Conservation (phyloP, 306 rosid species). For the Gastrolobium villosum region DNA sequence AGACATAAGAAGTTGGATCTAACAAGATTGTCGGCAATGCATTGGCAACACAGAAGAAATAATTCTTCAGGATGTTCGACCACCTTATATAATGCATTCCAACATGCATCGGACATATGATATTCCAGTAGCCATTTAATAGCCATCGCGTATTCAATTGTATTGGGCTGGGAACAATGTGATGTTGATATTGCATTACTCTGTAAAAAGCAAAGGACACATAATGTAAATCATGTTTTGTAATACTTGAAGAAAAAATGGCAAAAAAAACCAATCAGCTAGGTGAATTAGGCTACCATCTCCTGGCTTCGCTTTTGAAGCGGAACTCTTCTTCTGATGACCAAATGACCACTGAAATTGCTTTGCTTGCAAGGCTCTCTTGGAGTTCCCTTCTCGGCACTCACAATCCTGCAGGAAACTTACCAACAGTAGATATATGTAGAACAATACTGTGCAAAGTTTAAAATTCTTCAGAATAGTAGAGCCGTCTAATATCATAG, state of each 20-base stretch:
- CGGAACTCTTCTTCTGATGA: constrained; percentile 25
- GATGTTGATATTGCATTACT: constrained; percentile 72
- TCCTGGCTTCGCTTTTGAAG: constrained; percentile 47
- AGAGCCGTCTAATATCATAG: constrained; percentile 10
- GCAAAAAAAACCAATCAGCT: not conserved
- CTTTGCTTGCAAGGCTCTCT: constrained; percentile 40
- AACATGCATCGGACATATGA: constrained; percentile 49
- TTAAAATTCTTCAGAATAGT: constrained; percentile 1
- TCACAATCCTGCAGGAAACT: constrained; percentile 49
- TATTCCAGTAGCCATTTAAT: constrained; percentile 55
- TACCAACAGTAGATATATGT: not conserved
- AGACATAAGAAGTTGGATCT: constrained; percentile 24
- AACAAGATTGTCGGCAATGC: constrained; percentile 18
- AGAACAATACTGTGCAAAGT: not conserved
- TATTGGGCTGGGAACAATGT: constrained; percentile 71
- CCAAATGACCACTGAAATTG: constrained; percentile 56
- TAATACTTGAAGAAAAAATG: not conserved
- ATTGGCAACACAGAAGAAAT: constrained; percentile 10
- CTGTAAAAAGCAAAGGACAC: constrained; percentile 45
- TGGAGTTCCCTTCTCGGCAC: constrained; percentile 50
- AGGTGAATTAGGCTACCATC: constrained; percentile 50
- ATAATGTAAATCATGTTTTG: constrained; percentile 21
- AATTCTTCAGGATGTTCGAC: not conserved
- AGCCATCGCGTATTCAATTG: constrained; percentile 62
- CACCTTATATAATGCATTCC: constrained; percentile 61